Conservation (phyloP, 768 basidiomycete species). For the Clavulina sp. region DNA sequence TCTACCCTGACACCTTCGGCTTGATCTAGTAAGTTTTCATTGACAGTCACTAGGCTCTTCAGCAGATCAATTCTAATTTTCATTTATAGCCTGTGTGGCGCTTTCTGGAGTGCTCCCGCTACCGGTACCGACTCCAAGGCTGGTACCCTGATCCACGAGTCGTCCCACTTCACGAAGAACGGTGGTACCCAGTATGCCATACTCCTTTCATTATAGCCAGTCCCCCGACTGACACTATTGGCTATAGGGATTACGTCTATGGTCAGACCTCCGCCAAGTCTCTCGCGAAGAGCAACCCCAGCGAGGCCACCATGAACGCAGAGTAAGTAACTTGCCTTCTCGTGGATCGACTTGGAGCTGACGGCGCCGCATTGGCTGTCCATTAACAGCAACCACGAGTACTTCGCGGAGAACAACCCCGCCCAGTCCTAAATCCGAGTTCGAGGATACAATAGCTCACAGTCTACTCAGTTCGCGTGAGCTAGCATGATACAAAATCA, state of each 20-base stretch:
- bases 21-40: neutral
- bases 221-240: neutral
- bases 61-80: neutral
- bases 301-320: slow-evolving; percentile 4
- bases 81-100: slow-evolving; percentile 5
- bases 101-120: slow-evolving; percentile 8
- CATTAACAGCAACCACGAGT: neutral
- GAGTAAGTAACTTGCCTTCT: slow-evolving; percentile 4
- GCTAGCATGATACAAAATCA: too few species aligned
- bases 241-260: slow-evolving; percentile 7
- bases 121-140: slow-evolving; percentile 10
- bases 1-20: slow-evolving; percentile 5
- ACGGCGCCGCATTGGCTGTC: neutral
- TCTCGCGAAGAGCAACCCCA: slow-evolving; percentile 2
- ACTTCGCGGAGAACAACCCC: slow-evolving; percentile 5
- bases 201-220: neutral
- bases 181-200: neutral
- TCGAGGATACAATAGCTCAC: too few species aligned
- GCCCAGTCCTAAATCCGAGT: too few species aligned
- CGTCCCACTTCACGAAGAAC: slow-evolving; percentile 9
- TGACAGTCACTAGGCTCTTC: neutral
- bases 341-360: neutral
- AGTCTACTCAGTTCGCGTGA: too few species aligned
- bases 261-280: slow-evolving; percentile 4
- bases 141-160: slow-evolving; percentile 10